These are phyloP conservation scores for Persicaria maculosa DNA, from an alignment of 148 eudicot species.

Conservation along the genomic window DNA sequence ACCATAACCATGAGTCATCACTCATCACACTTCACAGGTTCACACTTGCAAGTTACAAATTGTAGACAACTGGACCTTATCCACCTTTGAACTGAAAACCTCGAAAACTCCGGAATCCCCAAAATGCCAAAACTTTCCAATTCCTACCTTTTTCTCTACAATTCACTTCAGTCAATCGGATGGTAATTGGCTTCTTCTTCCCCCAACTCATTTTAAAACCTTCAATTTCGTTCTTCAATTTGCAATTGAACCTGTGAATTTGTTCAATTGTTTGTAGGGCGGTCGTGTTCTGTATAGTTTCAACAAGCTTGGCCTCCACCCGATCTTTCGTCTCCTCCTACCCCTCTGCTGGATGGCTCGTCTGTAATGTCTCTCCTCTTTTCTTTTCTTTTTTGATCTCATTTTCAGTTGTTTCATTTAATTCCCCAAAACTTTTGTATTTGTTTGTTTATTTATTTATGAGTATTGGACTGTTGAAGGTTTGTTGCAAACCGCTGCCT, in stretches of 20 bases:
- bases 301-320: constrained; percentile 28
- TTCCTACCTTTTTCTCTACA: constrained; percentile 65
- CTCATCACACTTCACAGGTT: too few species aligned
- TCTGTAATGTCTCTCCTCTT: constrained; percentile 28
- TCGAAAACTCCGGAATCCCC: background rate
- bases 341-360: constrained; percentile 54
- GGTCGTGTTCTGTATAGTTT: constrained; percentile 31
- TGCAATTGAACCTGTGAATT: background rate
- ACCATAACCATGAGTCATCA: too few species aligned
- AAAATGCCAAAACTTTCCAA: constrained; percentile 38
- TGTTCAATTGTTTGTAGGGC: constrained; percentile 37
- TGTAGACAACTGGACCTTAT: background rate
- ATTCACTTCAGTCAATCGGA: constrained; percentile 57
- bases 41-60: too few species aligned
- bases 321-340: constrained; percentile 47
- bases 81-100: constrained; percentile 7
- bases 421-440: background rate
- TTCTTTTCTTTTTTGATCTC: background rate
- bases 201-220: background rate
- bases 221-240: constrained; percentile 7
- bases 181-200: constrained; percentile 35
- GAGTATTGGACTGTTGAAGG: constrained; percentile 26
- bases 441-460: background rate
- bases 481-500: constrained; percentile 59
- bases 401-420: background rate